Evolutionary conservation across 371 early-diverging fungal genomes (phyloP), one percentile per base, ranked within the genome.

Genomic region (Mortierella polycephala): DNA sequence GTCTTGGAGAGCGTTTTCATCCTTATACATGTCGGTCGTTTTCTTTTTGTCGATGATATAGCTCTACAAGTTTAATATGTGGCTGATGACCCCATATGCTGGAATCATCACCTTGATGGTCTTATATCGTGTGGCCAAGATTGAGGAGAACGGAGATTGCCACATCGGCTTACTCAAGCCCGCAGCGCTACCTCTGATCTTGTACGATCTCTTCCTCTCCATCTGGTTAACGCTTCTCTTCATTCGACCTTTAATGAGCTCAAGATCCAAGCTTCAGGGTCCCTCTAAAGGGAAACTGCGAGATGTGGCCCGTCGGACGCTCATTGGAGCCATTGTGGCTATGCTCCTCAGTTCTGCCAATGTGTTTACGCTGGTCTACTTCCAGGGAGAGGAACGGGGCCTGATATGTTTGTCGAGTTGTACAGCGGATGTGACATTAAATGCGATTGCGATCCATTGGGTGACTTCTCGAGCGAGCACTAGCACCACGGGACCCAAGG

Each of bases 241-340:
- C 57, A 62, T 82, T 60, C 84, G 84, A 37, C 75, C 50, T 6
- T 76, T 83, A n/a, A 72, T 69, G 16, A 64, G 64, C 18, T 57
- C 57, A 11, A 16, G 14, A 16, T 64, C 64, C 8, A 12, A 57
- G 21, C 65, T 65, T 21, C 65, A 65, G 20, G 65, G 65, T 14
- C 65, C 58, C 23, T 65, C 65, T 52, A 58, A 65, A 41, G 64
- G 64, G 20, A 55, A 51, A 21, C 60, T 87, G 10, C 81, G 75
- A 12, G 66, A 83, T 63, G 83, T 82, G 73, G 75, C 85, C 11
- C 81, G 75, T n/a, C 69, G 84, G 37, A 84, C 84, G 46, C 66
- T 75, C 40, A 66, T 87, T 14, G 84, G 75, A 1, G 65, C 84
- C 14, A 23, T 76, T 3, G 61, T 76, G 16, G 61, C 84, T 7